Conservation (phyloP, 2,329 filamentous ascomycete genomes). For the Zelopaecilomyces penicillatus region DNA sequence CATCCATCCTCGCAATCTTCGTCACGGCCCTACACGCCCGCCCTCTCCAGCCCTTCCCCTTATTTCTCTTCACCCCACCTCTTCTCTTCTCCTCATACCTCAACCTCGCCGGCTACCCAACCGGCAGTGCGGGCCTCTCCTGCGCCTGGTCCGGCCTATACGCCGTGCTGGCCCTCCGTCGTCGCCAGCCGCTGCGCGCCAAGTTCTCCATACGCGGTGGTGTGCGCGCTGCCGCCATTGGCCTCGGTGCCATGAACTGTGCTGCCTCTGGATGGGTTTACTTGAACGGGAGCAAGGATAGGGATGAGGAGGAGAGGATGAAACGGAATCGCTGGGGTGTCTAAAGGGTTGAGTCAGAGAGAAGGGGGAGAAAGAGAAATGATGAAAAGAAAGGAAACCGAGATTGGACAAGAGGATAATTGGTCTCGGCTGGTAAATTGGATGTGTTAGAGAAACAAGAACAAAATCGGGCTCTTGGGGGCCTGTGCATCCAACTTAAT, state of each 20-base stretch:
- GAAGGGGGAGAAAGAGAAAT: not conserved
- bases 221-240: conserved; percentile 43
- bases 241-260: conserved; percentile 39
- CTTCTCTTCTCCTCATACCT: conserved; percentile 51
- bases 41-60: conserved; percentile 42
- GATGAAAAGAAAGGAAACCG: not conserved
- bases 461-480: too few relatives aligned
- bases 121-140: conserved; percentile 46
- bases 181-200: conserved; percentile 30
- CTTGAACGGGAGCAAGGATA: conserved; percentile 39
- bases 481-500: too few relatives aligned
- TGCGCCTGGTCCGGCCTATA: conserved; percentile 51
- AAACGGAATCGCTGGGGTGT: conserved; percentile 44
- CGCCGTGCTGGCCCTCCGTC: conserved; percentile 44
- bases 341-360: conserved; percentile 13
- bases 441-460: too few relatives aligned
- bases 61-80: conserved; percentile 43
- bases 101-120: conserved; percentile 50
- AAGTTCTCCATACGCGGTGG: conserved; percentile 40
- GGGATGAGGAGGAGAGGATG: conserved; percentile 39
- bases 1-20: conserved; percentile 47
- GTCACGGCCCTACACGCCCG: conserved; percentile 48
- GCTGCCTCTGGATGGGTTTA: conserved; percentile 45
- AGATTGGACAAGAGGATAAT: too few relatives aligned
- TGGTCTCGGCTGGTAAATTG: too few relatives aligned